A percentile compares a stretch with the other conserved stretches of the same genome.
Conservation (phyloP, 345 rosid species). For the Viola odorata region DNA sequence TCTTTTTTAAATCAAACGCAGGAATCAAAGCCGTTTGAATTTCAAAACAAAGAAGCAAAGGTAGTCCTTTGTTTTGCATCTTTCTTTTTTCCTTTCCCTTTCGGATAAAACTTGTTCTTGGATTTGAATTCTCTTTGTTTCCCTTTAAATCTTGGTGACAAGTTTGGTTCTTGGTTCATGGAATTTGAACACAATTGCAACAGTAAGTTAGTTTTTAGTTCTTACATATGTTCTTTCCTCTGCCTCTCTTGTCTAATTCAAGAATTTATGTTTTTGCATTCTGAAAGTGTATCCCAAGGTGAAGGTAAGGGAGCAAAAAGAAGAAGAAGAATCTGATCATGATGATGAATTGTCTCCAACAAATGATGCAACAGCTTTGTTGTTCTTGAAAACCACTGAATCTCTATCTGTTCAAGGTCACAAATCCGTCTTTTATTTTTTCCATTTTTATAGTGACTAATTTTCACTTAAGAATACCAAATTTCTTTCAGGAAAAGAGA, state of each 20-base stretch:
- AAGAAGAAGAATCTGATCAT: slow-evolving; percentile 4
- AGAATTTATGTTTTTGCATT: background rate
- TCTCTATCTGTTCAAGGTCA: slow-evolving; percentile 13
- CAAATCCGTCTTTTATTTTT: too few species aligned
- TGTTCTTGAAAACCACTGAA: slow-evolving; percentile 13
- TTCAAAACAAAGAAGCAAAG: slow-evolving; percentile 1
- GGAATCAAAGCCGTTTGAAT: slow-evolving; percentile 3
- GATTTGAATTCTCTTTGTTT: background rate
- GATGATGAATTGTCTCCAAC: slow-evolving; percentile 8
- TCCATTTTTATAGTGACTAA: background rate
- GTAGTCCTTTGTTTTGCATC: background rate
- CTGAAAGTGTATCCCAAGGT: slow-evolving; percentile 33
- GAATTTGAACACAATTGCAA: background rate
- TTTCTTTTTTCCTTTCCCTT: background rate
- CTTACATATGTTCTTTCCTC: background rate
- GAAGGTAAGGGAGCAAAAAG: slow-evolving; percentile 19
- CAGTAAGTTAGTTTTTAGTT: background rate
- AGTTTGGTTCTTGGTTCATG: background rate
- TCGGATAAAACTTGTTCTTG: background rate
- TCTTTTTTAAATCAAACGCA: background rate
- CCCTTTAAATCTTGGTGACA: too few species aligned
- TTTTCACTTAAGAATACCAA: background rate
- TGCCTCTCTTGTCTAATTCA: background rate
- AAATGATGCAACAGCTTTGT: slow-evolving; percentile 2
- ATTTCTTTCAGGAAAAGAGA: slow-evolving; percentile 18